Conservation (phyloP, 129 eudicot species). For the Arctium minus region DNA sequence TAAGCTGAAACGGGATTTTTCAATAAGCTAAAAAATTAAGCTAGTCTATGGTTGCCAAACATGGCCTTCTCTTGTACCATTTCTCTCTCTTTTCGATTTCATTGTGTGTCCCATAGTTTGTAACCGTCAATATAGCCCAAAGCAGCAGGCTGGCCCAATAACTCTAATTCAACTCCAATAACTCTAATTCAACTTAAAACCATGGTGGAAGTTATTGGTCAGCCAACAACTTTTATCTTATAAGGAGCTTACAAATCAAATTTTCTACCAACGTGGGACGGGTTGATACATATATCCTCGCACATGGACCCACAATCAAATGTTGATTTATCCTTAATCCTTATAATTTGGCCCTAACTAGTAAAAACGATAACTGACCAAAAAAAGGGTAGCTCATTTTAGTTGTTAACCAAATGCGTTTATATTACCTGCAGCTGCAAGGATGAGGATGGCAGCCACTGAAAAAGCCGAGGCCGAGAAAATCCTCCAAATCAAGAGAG, state of each 20-base stretch:
- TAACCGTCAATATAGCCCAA: neutral
- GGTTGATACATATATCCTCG: neutral
- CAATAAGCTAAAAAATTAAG: no score
- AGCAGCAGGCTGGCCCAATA: neutral
- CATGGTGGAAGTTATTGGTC: neutral
- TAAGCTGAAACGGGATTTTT: neutral
- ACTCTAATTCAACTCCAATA: no score
- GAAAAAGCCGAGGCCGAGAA: slow-evolving; percentile 92
- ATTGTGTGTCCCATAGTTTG: no score
- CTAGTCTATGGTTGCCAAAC: no score
- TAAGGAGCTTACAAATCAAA: neutral
- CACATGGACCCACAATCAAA: neutral
- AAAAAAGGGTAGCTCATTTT: neutral
- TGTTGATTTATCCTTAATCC: neutral
- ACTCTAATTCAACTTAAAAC: neutral
- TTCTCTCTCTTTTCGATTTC: neutral
- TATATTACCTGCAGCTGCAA: slow-evolving; percentile 54
- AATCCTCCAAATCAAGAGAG: slow-evolving; percentile 72
- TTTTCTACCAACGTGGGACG: neutral
- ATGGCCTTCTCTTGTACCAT: neutral
- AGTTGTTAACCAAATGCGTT: neutral
- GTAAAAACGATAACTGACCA: neutral
- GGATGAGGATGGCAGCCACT: slow-evolving; percentile 73
- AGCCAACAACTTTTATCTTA: neutral
- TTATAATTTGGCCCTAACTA: neutral